Evolutionary conservation across 345 rosid species (phyloP).

Genomic region (Schrenkiella parvula): DNA sequence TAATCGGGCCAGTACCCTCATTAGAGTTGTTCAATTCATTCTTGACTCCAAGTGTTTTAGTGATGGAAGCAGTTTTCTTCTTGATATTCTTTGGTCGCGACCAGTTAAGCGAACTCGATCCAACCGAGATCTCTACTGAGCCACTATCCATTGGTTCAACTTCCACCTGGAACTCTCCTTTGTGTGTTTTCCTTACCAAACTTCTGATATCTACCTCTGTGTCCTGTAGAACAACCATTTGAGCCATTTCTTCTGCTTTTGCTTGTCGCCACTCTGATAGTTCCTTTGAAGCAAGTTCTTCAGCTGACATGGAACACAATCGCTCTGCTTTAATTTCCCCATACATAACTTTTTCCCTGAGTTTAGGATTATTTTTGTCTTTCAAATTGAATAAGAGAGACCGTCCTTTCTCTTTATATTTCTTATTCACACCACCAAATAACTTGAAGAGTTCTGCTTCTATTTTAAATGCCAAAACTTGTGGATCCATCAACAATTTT

Average conservation of each 20-base stretch:
- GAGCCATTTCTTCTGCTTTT: constrained; percentile 89
- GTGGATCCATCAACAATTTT: constrained; percentile 33
- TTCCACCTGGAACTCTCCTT: constrained; percentile 93
- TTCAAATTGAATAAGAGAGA: constrained; percentile 86
- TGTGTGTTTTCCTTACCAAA: constrained; percentile 86
- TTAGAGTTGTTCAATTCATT: constrained; percentile 15
- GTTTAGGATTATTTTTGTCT: constrained; percentile 84
- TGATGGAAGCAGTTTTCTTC: constrained; percentile 24
- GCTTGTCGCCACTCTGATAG: constrained; percentile 93
- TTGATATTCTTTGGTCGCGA: constrained; percentile 27
- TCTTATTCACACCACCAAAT: constrained; percentile 86
- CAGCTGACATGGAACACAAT: constrained; percentile 84
- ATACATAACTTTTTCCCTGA: constrained; percentile 68
- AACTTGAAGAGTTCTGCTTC: constrained; percentile 76
- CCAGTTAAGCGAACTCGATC: constrained; percentile 35
- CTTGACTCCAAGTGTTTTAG: neutral
- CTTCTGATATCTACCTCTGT: constrained; percentile 67
- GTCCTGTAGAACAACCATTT: constrained; percentile 86
- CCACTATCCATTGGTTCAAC: constrained; percentile 54
- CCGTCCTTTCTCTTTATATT: constrained; percentile 88
- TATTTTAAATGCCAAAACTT: constrained; percentile 54
- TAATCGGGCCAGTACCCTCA: constrained; percentile 43
- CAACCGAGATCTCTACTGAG: constrained; percentile 58
- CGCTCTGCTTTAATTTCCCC: constrained; percentile 67
- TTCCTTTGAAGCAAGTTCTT: constrained; percentile 96